These are phyloP conservation scores for Tricholoma hemisulphureum DNA, from an alignment of 768 basidiomycete genomes.

Conservation along the genomic window DNA sequence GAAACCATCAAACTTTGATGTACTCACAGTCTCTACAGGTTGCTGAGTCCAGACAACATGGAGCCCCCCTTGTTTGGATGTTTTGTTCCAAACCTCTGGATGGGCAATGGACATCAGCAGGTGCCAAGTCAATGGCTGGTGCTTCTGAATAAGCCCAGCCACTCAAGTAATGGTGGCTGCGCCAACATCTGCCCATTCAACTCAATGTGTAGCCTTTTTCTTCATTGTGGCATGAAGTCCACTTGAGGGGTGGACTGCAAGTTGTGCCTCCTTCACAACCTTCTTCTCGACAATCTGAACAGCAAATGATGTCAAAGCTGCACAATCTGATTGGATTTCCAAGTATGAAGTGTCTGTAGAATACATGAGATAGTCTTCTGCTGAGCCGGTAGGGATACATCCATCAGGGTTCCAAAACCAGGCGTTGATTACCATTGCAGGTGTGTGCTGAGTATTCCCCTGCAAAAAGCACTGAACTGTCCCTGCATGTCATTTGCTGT, in stretches of 20 bases:
- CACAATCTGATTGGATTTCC: slow-evolving; percentile 19
- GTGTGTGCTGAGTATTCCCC: neutral
- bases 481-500: neutral
- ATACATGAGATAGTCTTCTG: slow-evolving; percentile 11
- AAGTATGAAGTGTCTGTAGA: slow-evolving; percentile 10
- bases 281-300: slow-evolving; percentile 21
- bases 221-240: slow-evolving; percentile 19
- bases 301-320: slow-evolving; percentile 31
- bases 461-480: neutral
- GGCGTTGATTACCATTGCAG: neutral
- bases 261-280: slow-evolving; percentile 19
- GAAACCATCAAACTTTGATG: neutral
- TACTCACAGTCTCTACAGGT: neutral
- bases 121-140: slow-evolving; percentile 1
- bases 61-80: neutral
- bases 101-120: neutral
- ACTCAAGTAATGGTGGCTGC: neutral
- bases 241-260: slow-evolving; percentile 11
- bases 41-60: neutral
- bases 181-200: slow-evolving; percentile 1
- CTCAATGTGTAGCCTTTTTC: neutral
- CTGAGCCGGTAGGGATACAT: neutral
- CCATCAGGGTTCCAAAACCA: neutral
- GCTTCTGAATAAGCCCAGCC: neutral
- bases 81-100: neutral